Conservation (phyloP, 495 filamentous ascomycete species). For the Trichoderma virens region DNA sequence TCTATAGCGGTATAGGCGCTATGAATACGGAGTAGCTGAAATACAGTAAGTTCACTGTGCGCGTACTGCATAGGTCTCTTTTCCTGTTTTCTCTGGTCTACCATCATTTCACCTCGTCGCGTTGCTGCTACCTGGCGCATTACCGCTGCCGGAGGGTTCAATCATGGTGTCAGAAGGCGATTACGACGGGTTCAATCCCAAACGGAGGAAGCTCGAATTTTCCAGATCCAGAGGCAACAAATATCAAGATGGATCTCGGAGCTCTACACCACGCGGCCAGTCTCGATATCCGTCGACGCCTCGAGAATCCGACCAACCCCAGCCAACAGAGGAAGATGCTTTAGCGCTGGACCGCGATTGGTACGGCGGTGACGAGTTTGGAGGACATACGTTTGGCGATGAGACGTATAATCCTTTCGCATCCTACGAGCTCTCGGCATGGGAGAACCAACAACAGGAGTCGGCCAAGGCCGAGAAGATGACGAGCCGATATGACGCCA, state of each 20-base stretch:
- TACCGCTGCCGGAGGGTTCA: background rate
- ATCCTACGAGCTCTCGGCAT: conserved; percentile 55
- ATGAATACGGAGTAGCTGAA: too few species aligned
- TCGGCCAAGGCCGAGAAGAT: conserved; percentile 66
- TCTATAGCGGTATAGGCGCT: too few species aligned
- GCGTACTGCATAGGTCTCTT: too few species aligned
- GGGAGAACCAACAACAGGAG: conserved; percentile 62
- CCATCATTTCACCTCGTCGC: conserved; percentile 12
- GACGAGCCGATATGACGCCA: conserved; percentile 53
- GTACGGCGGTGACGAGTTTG: conserved; percentile 72
- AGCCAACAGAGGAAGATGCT: conserved; percentile 39
- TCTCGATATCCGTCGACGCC: conserved; percentile 41
- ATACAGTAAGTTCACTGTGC: too few species aligned
- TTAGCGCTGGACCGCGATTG: conserved; percentile 79
- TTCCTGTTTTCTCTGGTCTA: conserved; percentile 10
- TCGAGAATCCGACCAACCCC: conserved; percentile 46
- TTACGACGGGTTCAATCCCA: conserved; percentile 45
- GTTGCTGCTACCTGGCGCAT: background rate
- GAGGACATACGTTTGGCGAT: conserved; percentile 48
- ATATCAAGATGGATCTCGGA: conserved; percentile 26
- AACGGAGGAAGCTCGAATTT: conserved; percentile 55
- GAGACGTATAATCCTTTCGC: conserved; percentile 57
- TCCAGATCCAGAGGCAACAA: conserved; percentile 28
- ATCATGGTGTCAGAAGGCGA: conserved; percentile 26
- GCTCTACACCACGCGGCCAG: conserved; percentile 41